Percentiles rank a stretch among this genome's conserved stretches.
phyloP scores from a whole-genome alignment of 1,139 yeast genomes.

The Hansenula sp. region DNA sequence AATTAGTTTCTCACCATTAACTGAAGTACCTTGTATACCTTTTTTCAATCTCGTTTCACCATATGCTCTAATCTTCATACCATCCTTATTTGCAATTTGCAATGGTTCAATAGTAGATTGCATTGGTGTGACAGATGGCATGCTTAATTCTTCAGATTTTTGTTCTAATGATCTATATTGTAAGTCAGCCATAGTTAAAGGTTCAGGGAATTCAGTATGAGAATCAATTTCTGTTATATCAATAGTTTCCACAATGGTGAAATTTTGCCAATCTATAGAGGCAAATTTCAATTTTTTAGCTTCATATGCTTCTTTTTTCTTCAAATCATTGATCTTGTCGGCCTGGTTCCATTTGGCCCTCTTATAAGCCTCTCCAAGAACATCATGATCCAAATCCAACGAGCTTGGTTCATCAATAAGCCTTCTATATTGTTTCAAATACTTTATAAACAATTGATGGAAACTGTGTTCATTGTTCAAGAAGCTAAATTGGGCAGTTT shows the following conservation, averaged over 20 bases:
- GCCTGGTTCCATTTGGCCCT: conserved; percentile 57
- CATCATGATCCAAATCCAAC: conserved; percentile 23
- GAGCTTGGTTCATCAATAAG: conserved; percentile 28
- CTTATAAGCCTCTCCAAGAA: conserved; percentile 48
- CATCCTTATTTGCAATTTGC: conserved; percentile 10
- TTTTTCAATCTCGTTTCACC: conserved; percentile 59
- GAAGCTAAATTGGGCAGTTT: conserved; percentile 66
- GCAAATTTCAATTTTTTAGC: conserved; percentile 55
- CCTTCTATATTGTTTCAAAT: conserved; percentile 53
- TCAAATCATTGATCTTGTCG: conserved; percentile 29
- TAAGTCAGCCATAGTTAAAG: conserved; percentile 57
- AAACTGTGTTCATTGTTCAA: conserved; percentile 59
- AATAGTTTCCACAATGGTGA: conserved; percentile 65
- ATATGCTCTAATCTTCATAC: conserved; percentile 61
- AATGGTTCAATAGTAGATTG: not conserved
- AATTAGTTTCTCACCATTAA: conserved; percentile 38
- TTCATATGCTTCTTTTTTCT: conserved; percentile 30
- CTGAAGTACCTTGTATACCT: conserved; percentile 7
- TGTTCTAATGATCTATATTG: conserved; percentile 59
- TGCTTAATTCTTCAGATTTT: conserved; percentile 26
- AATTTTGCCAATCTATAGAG: conserved; percentile 86
- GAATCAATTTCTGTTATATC: conserved; percentile 66
- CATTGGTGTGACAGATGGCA: conserved; percentile 9
- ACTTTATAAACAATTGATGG: conserved; percentile 45
- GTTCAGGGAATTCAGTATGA: conserved; percentile 56